Evolutionary conservation across 352 stramenopile genomes (phyloP), one percentile per base, ranked within the genome.

Genomic region (Phytophthora ramorum): DNA sequence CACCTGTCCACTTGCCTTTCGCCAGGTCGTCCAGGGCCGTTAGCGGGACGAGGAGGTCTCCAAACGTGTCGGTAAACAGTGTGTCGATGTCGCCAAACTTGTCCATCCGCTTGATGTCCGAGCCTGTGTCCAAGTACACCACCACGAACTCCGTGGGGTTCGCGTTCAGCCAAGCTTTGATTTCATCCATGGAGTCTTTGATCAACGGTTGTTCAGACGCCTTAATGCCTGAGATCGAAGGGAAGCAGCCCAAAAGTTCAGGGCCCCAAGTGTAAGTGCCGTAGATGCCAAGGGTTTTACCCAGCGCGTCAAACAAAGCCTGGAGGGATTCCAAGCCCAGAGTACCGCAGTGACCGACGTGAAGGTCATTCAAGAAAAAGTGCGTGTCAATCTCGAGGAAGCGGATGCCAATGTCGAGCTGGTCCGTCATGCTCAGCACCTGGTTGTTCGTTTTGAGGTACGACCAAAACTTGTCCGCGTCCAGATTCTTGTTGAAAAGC

Each of bases 401-500:
- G 6, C 83, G 79, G 46, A 90, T 76, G 19, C 83, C 81, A 26
- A 92, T 70, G 41, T 81, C 73, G 13, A 92, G 66, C 64, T 90
- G 81, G 58, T 92, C 83, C 2, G 75, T 82, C 16, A 92, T 44
- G 57, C 78, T 87, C 16, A 90, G 68, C 40, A 85, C 66, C 45
- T 91, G 78, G 58, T 91, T 87, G 73, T 88, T 89, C 5, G 83
- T 91, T 71, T 87, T 85, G 37, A 88, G 71, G 48, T 76, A 89
- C 34, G 75, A 83, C 61, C 78, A 85, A 40, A 62, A 48, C 53
- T 86, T 89, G 19, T 73, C 67, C 7, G 50, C 24, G 52, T 75
- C 66, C 44, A 85, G 40, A 26, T 85, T 81, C 7, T 55, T 44
- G 56, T 89, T 86, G 53, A 86, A 82, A 47, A 86, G 77, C 57